Evolutionary conservation across 768 basidiomycete species (phyloP), one percentile per base, ranked within the genome.

Genomic region (Suillus hirtellus): DNA sequence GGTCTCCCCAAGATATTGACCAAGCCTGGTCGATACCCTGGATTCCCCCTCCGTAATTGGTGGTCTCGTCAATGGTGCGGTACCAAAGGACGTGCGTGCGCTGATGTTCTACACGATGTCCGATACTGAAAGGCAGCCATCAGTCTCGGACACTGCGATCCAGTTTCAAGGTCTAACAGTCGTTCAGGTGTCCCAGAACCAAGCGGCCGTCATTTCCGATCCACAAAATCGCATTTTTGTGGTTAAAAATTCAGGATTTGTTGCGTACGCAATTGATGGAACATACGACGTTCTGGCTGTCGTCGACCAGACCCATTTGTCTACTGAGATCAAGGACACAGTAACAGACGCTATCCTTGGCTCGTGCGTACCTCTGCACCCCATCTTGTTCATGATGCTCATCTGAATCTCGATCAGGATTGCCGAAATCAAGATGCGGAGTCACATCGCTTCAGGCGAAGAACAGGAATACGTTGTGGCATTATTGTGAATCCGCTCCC

Each of bases 151-250:
- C 68, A 89, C 92, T 1, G 89, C 91, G 27, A 88, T 93, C 54
- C 86, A 89, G 66, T 93, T 93, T 72, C 82, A 86, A 55, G 92
- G 92, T 59, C 77, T 94, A 65, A 92, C 89, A 0, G 81, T 90
- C n/a, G 91, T 94, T 0, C 92, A 94, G 70, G 93, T 93, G 21
- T 90, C 90, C 0, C 92, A 93, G 78, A 94, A 94, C 70, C 87
- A 88, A 70, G 89, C 89, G 3, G 90, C 91, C 0, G 88, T 92
- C 37, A 80, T 92, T 49, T 92, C 89, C 0, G 90, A 92, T 69
- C 90, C 89, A 52, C 80, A 81, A 77, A 93, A 93, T 65, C 87
- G 85, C 42, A 84, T 93, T 31, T 93, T 94, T 70, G 89, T 94
- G 19, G 79, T 93, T 68, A 90, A 88, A 73, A 89, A 91, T 69